Evolutionary conservation across 208 protist species (phyloP).

Genomic region (Lotmaria passim): DNA sequence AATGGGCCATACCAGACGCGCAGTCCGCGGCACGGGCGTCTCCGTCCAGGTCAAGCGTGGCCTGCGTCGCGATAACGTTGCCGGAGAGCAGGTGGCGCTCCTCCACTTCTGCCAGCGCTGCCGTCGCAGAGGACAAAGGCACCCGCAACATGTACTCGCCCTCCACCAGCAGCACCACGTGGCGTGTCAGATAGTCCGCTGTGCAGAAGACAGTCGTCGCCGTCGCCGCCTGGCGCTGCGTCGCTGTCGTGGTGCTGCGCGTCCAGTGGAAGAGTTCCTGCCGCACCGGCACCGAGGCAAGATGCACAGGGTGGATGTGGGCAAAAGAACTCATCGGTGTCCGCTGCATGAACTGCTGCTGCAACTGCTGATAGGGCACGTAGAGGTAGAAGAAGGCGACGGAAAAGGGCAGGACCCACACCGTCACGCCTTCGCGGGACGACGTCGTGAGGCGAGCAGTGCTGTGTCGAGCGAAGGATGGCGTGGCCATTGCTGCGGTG

Average conservation of each 20-base stretch:
- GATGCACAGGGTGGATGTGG: slow-evolving; percentile 25
- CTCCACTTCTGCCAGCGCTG: neutral
- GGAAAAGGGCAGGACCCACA: slow-evolving; percentile 52
- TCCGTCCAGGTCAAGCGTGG: slow-evolving; percentile 25
- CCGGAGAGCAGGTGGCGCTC: slow-evolving; percentile 29
- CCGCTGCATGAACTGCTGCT: slow-evolving; percentile 33
- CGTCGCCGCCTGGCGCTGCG: neutral
- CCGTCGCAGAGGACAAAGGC: neutral
- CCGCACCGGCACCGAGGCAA: slow-evolving; percentile 24
- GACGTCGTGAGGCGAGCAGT: slow-evolving; percentile 18
- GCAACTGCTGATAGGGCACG: slow-evolving; percentile 40
- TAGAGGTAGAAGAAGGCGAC: slow-evolving; percentile 55
- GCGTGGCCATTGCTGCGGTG: neutral
- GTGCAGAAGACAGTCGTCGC: slow-evolving; percentile 12
- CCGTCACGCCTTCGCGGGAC: neutral
- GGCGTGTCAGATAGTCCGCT: slow-evolving; percentile 9
- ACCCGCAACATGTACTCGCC: slow-evolving; percentile 39
- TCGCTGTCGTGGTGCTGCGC: neutral
- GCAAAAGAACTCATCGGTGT: slow-evolving; percentile 39
- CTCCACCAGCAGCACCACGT: slow-evolving; percentile 39
- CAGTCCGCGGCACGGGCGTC: neutral
- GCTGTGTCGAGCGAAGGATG: slow-evolving; percentile 24
- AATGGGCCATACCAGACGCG: neutral
- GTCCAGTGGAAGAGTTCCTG: slow-evolving; percentile 13
- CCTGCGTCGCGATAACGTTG: slow-evolving; percentile 19